Conservation (phyloP, 1,139 yeast genomes). For the Suhomyces coccinellae region DNA sequence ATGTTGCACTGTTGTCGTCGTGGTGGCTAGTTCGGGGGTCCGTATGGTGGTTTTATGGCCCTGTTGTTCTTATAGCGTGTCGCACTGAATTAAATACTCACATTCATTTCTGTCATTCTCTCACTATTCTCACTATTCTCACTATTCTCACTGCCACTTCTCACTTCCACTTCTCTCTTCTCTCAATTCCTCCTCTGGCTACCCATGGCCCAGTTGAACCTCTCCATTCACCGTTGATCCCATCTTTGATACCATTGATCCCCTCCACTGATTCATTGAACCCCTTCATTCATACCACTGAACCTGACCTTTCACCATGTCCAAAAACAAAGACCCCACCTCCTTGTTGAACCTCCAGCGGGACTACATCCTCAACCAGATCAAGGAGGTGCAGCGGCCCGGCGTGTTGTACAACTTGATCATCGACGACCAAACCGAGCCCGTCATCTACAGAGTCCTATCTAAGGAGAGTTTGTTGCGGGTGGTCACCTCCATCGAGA, state of each 20-base stretch:
- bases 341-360: conserved; percentile 40
- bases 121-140: too few relatives aligned
- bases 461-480: conserved; percentile 41
- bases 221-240: too few relatives aligned
- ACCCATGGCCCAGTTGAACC: too few relatives aligned
- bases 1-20: too few relatives aligned
- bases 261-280: too few relatives aligned
- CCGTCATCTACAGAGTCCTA: conserved; percentile 35
- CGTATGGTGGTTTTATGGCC: neutral
- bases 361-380: conserved; percentile 35
- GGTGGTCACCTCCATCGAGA: conserved; percentile 44
- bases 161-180: too few relatives aligned
- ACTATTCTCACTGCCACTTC: too few relatives aligned
- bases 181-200: too few relatives aligned
- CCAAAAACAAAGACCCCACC: conserved; percentile 31
- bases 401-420: conserved; percentile 41
- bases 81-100: conserved; percentile 1
- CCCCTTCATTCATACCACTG: too few relatives aligned
- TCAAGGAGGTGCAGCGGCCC: conserved; percentile 34
- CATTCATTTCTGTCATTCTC: too few relatives aligned
- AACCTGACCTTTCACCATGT: conserved; percentile 13
- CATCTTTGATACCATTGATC: too few relatives aligned
- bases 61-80: neutral
- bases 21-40: too few relatives aligned
- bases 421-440: conserved; percentile 40